These are phyloP conservation scores for Cardamine occulta DNA, from an alignment of 345 rosid species.

Conservation along the genomic window DNA sequence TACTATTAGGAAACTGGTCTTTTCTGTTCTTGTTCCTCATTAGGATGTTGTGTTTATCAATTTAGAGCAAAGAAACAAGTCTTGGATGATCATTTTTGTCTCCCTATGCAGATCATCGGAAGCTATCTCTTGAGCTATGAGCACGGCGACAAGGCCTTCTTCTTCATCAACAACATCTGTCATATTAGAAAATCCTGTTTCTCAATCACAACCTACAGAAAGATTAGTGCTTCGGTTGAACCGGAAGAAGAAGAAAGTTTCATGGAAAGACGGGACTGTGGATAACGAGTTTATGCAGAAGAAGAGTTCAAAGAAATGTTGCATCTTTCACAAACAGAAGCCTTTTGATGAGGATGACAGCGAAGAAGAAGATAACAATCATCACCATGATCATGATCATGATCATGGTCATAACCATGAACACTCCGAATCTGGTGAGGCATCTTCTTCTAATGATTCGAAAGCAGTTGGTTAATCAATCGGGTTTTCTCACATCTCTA, in stretches of 20 bases:
- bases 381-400: slow-evolving; percentile 32
- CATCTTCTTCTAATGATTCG: slow-evolving; percentile 42
- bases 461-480: slow-evolving; percentile 33
- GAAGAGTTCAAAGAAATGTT: slow-evolving; percentile 97
- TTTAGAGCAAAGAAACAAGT: background rate
- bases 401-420: slow-evolving; percentile 25
- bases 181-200: slow-evolving; percentile 48
- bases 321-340: slow-evolving; percentile 94
- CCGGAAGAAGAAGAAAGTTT: slow-evolving; percentile 80
- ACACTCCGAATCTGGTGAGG: slow-evolving; percentile 32
- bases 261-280: slow-evolving; percentile 95
- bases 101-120: slow-evolving; percentile 14
- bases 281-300: slow-evolving; percentile 97
- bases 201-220: slow-evolving; percentile 47
- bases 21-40: background rate
- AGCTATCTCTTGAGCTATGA: slow-evolving; percentile 41
- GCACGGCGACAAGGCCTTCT: slow-evolving; percentile 44
- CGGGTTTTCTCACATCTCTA: background rate
- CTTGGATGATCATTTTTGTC: slow-evolving; percentile 25
- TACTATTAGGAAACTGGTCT: background rate
- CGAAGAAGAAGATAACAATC: slow-evolving; percentile 64
- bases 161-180: slow-evolving; percentile 56
- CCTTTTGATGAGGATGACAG: slow-evolving; percentile 89
- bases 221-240: slow-evolving; percentile 70
- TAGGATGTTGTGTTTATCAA: background rate